Percentiles rank a stretch among this genome's conserved stretches.
Conservation (phyloP, 108 stramenopile genomes). For the Nitzschia sp. region DNA sequence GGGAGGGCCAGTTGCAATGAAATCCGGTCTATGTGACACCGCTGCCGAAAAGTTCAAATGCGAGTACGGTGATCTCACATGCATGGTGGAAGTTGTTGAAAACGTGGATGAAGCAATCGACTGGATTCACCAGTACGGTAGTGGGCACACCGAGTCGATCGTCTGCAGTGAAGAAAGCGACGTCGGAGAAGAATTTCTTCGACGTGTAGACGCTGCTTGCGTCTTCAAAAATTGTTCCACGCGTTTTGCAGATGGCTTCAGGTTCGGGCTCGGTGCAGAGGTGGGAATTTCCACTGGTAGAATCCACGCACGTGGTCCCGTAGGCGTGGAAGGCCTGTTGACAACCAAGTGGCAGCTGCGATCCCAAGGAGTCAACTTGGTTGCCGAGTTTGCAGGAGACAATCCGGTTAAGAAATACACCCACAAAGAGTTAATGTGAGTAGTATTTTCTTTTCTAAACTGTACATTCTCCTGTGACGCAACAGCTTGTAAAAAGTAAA, state of each 20-base stretch:
- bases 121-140: constrained; percentile 93
- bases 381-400: constrained; percentile 60
- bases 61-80: constrained; percentile 94
- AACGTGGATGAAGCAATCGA: constrained; percentile 89
- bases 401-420: constrained; percentile 61
- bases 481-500: too few relatives aligned
- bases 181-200: constrained; percentile 88
- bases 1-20: constrained; percentile 85
- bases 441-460: not conserved
- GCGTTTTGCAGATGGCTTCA: constrained; percentile 97
- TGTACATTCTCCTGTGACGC: too few relatives aligned
- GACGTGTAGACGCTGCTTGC: constrained; percentile 92
- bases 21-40: constrained; percentile 70
- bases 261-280: constrained; percentile 98
- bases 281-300: constrained; percentile 97
- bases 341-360: constrained; percentile 96
- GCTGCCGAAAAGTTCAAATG: constrained; percentile 69
- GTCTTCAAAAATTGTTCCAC: constrained; percentile 98
- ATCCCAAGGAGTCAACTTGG: constrained; percentile 51
- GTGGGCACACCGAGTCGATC: constrained; percentile 96
- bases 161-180: constrained; percentile 84
- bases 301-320: constrained; percentile 96
- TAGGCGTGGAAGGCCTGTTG: constrained; percentile 95
- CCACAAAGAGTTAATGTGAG: constrained; percentile 66
- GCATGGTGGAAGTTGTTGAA: constrained; percentile 93